phyloP scores from a whole-genome alignment of 208 protist genomes.

The Phytomonas serpens region DNA sequence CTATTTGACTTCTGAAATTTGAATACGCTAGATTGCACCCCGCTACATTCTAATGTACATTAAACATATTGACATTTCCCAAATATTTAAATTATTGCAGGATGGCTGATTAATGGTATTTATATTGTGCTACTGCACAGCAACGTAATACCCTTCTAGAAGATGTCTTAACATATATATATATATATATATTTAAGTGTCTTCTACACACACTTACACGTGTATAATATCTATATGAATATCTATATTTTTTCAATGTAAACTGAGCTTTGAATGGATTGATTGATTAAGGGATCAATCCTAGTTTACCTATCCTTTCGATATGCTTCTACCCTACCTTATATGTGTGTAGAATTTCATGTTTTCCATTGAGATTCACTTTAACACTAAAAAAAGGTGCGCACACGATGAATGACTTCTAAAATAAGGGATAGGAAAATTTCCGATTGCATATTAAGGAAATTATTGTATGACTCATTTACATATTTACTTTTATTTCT shows the following conservation, averaged over 20 bases:
- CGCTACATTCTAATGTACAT: background rate
- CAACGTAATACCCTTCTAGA: slow-evolving; percentile 9
- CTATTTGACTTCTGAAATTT: slow-evolving; percentile 5
- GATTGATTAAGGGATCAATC: background rate
- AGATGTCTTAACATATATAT: background rate
- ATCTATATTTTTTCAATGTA: background rate
- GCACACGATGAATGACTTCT: background rate
- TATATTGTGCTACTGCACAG: slow-evolving; percentile 4
- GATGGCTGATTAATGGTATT: slow-evolving; percentile 7
- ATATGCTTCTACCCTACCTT: background rate
- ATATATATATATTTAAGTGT: background rate
- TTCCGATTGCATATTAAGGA: background rate
- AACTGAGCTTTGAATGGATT: background rate
- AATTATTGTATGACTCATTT: background rate
- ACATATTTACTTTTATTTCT: background rate
- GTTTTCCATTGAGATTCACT: background rate
- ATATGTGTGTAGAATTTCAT: background rate
- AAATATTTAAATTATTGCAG: slow-evolving; percentile 1
- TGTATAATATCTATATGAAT: background rate
- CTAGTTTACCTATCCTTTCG: background rate
- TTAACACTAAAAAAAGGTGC: background rate
- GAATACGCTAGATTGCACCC: background rate
- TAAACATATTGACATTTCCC: background rate
- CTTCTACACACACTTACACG: background rate
- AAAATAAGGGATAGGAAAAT: background rate